phyloP scores from a whole-genome alignment of 75 land plant species.

The Picea sitchensis region DNA sequence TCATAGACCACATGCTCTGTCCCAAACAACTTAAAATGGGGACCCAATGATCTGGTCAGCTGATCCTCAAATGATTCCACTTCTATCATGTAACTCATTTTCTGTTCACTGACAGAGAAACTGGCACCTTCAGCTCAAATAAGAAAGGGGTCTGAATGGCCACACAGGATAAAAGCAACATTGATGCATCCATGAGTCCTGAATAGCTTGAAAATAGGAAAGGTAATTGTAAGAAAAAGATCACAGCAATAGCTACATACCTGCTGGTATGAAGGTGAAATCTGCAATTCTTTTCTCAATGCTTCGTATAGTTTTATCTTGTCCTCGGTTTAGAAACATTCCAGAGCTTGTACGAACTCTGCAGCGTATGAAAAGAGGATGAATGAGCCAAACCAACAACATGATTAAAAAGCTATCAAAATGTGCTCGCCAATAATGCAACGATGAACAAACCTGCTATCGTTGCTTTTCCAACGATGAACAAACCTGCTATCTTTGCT shows the following conservation, averaged over 20 bases:
- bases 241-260: slow-evolving; percentile 35
- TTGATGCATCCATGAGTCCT: too few relatives aligned
- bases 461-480: slow-evolving; percentile 49
- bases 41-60: neutral
- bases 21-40: neutral
- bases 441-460: slow-evolving; percentile 59
- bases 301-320: slow-evolving; percentile 59
- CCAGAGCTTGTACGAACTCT: slow-evolving; percentile 87
- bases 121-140: neutral
- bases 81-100: neutral
- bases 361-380: neutral
- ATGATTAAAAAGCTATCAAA: neutral
- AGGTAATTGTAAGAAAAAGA: neutral
- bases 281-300: slow-evolving; percentile 90
- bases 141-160: neutral
- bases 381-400: neutral
- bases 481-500: slow-evolving; percentile 83
- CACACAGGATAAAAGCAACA: neutral
- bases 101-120: neutral
- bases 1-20: neutral
- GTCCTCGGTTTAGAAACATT: slow-evolving; percentile 76
- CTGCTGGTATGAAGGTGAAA: slow-evolving; percentile 79
- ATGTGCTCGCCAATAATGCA: neutral
- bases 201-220: neutral
- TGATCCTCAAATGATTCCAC: too few relatives aligned